Evolutionary conservation across 495 filamentous ascomycete species (phyloP), one percentile per base, ranked within the genome.

Genomic region (Annulohypoxylon maeteangense): DNA sequence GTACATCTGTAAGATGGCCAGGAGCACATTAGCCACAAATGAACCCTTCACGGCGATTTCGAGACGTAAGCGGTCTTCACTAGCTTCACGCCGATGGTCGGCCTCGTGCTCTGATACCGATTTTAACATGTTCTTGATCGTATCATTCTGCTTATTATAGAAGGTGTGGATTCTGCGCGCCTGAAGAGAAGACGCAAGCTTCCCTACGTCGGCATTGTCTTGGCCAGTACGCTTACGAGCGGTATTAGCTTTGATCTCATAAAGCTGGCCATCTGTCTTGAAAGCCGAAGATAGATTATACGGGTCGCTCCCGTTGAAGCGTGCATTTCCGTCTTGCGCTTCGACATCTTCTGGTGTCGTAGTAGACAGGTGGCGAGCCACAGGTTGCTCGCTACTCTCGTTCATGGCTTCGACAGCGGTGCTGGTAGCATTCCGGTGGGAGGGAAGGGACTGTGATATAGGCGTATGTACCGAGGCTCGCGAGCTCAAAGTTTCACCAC

Each of bases 141-240:
- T 95, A 79, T 93, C 91, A 76, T 99, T 99, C 80, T 99, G 95
- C 18, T 83, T 85, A 73, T 93, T 86, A 82, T 99, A 99, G 83
- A 98, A 99, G 23, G 88, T 87, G 67, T 92, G 85, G 7, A 99
- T 78, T 68, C 90, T 91, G 32, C 86, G 88, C 6, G 83, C 56
- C 56, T 81, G 76, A 60, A 79, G 63, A 76, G 78, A 62, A 3
- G 64, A 63, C 1, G 45, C 38, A 8, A 78, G n/a, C 7, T 61
- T 62, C 18, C 34, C 53, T 22, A 45, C 3, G 22, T 42, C 44
- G 14, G 66, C 53, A 75, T 50, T 50, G 16, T 65, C 66, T 12
- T 50, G 64, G 11, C 69, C 80, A 68, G 88, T 86, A 27, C 92
- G 89, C 80, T 95, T 97, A 54, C 91, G 88, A 4, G 91, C 90